Conservation (phyloP, 2,329 filamentous ascomycete genomes). For the Botrytis hyacinthi region DNA sequence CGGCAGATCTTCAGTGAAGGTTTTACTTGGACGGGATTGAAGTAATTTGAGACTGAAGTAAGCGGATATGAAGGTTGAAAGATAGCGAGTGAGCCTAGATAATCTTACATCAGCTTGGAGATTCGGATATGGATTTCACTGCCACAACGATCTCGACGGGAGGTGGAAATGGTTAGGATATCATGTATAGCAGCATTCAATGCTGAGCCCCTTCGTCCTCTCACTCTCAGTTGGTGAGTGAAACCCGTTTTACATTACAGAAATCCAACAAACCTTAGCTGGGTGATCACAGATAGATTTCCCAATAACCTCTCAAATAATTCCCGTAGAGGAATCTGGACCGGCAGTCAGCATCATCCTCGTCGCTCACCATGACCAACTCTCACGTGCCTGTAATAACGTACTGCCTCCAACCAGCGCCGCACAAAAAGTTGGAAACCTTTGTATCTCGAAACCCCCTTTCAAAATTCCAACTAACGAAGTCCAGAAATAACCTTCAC, state of each 20-base stretch:
- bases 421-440: conserved; percentile 63
- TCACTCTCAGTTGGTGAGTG: not conserved
- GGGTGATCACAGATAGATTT: conserved; percentile 34
- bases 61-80: conserved; percentile 57
- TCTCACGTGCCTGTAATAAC: conserved; percentile 53
- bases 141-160: not conserved
- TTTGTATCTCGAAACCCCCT: conserved; percentile 52
- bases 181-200: not conserved
- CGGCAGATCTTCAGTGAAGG: conserved; percentile 43
- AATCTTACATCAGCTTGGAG: not conserved
- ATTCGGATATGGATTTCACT: not conserved
- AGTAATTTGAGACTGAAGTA: conserved; percentile 57
- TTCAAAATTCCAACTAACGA: conserved; percentile 44
- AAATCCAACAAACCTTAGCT: conserved; percentile 28
- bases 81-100: conserved; percentile 53
- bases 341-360: conserved; percentile 8
- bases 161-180: not conserved
- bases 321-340: conserved; percentile 39
- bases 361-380: not conserved
- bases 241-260: not conserved
- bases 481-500: conserved; percentile 36
- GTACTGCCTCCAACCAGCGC: conserved; percentile 58
- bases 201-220: not conserved
- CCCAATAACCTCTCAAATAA: conserved; percentile 34
- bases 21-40: conserved; percentile 52